These are phyloP conservation scores for Pestalotiopsis sp. DNA, from an alignment of 2,329 filamentous ascomycete genomes.

Conservation along the genomic window DNA sequence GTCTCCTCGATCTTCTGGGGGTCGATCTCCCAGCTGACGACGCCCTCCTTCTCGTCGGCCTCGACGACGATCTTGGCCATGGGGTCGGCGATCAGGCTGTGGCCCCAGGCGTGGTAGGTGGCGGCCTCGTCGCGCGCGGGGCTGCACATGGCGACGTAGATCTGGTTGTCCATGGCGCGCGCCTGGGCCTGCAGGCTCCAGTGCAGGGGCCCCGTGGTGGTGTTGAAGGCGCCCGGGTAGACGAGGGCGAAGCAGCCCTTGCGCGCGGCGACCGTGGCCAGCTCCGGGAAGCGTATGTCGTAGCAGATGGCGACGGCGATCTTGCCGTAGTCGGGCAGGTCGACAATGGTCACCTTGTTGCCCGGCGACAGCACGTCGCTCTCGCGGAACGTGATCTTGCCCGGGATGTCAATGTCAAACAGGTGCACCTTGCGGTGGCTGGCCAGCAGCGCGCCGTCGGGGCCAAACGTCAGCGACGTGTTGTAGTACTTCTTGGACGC, in stretches of 20 bases:
- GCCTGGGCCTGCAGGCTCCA: constrained; percentile 85
- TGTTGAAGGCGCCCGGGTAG: constrained; percentile 97
- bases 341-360: constrained; percentile 81
- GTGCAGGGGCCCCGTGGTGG: constrained; percentile 88
- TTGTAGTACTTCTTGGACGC: constrained; percentile 78
- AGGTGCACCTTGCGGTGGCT: constrained; percentile 93
- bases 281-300: constrained; percentile 93
- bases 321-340: constrained; percentile 85
- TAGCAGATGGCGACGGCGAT: constrained; percentile 95
- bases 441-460: constrained; percentile 77
- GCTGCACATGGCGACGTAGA: constrained; percentile 91
- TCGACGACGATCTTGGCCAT: constrained; percentile 82
- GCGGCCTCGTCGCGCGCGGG: constrained; percentile 80
- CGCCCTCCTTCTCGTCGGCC: constrained; percentile 77
- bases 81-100: constrained; percentile 86
- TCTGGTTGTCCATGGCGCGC: constrained; percentile 89
- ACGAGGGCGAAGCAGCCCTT: constrained; percentile 85
- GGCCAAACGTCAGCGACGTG: constrained; percentile 82
- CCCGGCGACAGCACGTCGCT: constrained; percentile 87
- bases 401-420: constrained; percentile 97
- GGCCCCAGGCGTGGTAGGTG: constrained; percentile 87
- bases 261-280: constrained; percentile 85
- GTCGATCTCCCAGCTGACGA: constrained; percentile 73
- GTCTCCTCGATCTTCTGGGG: constrained; percentile 72
- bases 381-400: constrained; percentile 89